phyloP scores from a whole-genome alignment of 176 grass and related monocot genomes.

The Paspalum vaginatum region DNA sequence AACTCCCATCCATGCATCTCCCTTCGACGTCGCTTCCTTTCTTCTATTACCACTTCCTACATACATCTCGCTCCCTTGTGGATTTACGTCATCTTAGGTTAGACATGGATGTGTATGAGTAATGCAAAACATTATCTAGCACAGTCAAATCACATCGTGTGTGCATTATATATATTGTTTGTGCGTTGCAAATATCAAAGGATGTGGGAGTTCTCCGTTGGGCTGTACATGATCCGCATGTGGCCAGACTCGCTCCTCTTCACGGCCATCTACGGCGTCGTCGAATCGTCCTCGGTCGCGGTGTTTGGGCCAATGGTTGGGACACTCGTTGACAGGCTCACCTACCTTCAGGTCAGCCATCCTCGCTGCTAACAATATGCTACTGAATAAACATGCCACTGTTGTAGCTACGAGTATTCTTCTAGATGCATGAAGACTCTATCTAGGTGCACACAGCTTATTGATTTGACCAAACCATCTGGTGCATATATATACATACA shows the following conservation, averaged over 20 bases:
- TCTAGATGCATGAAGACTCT: too few species aligned
- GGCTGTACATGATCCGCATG: conserved; percentile 94
- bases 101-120: too few species aligned
- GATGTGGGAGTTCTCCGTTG: conserved; percentile 97
- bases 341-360: conserved; percentile 67
- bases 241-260: conserved; percentile 84
- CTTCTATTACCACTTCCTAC: too few species aligned
- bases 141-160: not conserved
- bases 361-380: not conserved
- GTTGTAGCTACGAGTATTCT: too few species aligned
- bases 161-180: too few species aligned
- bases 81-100: too few species aligned
- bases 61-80: too few species aligned
- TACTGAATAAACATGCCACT: not conserved
- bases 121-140: too few species aligned
- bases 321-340: conserved; percentile 67
- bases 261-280: conserved; percentile 81
- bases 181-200: conserved; percentile 36
- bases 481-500: too few species aligned
- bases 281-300: conserved; percentile 65
- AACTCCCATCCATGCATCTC: too few species aligned
- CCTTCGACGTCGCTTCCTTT: not conserved
- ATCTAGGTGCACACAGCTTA: too few species aligned
- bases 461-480: too few species aligned
- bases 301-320: conserved; percentile 76